phyloP scores from a whole-genome alignment of 495 filamentous ascomycete species.

The Penicillium salamii region DNA sequence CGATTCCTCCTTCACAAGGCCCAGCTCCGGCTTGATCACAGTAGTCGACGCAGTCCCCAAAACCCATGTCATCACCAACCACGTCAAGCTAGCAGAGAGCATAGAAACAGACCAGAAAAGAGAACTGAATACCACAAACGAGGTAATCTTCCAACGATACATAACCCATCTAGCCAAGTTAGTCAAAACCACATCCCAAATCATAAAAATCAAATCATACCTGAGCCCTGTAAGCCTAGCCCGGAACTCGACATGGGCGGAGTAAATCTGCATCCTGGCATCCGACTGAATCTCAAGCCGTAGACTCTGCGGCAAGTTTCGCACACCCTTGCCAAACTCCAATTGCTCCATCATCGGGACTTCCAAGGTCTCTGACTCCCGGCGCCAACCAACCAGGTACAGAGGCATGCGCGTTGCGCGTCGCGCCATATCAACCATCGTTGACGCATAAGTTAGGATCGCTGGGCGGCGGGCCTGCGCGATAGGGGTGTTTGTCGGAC shows the following conservation, averaged over 20 bases:
- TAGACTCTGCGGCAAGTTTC: slow-evolving; percentile 54
- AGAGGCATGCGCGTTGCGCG: slow-evolving; percentile 54
- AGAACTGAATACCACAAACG: slow-evolving; percentile 62
- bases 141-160: slow-evolving; percentile 70
- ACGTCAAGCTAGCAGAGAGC: slow-evolving; percentile 55
- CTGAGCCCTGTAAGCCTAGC: slow-evolving; percentile 71
- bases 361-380: slow-evolving; percentile 54
- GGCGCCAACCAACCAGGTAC: slow-evolving; percentile 56
- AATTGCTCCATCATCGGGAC: slow-evolving; percentile 71
- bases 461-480: slow-evolving; percentile 57
- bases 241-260: slow-evolving; percentile 60
- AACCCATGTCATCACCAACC: slow-evolving; percentile 48
- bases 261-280: slow-evolving; percentile 71
- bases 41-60: slow-evolving; percentile 21
- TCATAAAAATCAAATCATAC: slow-evolving; percentile 27
- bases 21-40: slow-evolving; percentile 28
- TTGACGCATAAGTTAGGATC: slow-evolving; percentile 64
- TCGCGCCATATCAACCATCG: slow-evolving; percentile 50
- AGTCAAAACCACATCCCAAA: too few species aligned
- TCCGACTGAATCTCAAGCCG: slow-evolving; percentile 66
- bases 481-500: slow-evolving; percentile 27
- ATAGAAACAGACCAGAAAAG: slow-evolving; percentile 76
- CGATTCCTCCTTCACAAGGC: slow-evolving; percentile 30
- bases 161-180: slow-evolving; percentile 64
- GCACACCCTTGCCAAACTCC: slow-evolving; percentile 55